A percentile compares a stretch with the other conserved stretches of the same genome.
Evolutionary conservation across 176 grass and related monocot genomes (phyloP).

Genomic region (Poa annua): DNA sequence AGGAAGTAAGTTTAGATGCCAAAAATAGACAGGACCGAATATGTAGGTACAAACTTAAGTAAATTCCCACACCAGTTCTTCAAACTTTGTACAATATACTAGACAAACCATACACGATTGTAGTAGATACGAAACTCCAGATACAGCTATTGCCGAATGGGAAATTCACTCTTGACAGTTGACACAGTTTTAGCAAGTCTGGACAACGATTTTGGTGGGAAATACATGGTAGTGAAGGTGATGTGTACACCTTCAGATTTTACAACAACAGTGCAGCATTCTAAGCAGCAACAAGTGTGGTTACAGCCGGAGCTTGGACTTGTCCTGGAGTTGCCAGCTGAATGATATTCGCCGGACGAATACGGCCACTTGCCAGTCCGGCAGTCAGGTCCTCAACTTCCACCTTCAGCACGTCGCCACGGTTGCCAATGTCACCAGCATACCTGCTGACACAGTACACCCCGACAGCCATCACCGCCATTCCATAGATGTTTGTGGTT

Average conservation of each 20-base stretch:
- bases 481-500: conserved; percentile 54
- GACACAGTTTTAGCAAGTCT: conserved; percentile 31
- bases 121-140: background rate
- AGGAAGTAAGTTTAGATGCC: background rate
- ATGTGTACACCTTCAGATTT: conserved; percentile 6
- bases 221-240: conserved; percentile 12
- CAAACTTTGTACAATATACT: conserved; percentile 9
- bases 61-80: background rate
- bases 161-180: conserved; percentile 26
- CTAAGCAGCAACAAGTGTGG: conserved; percentile 35
- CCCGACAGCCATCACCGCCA: conserved; percentile 49
- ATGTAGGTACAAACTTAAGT: background rate
- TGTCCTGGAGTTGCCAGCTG: conserved; percentile 39
- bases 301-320: background rate
- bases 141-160: conserved; percentile 25
- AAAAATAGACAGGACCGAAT: background rate
- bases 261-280: conserved; percentile 16
- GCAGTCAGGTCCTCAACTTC: conserved; percentile 56
- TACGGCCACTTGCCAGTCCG: conserved; percentile 42
- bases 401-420: conserved; percentile 56
- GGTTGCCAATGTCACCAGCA: conserved; percentile 59
- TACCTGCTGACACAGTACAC: conserved; percentile 63
- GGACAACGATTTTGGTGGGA: background rate
- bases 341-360: conserved; percentile 47
- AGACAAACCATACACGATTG: conserved; percentile 15